phyloP scores from a whole-genome alignment of 2,329 filamentous ascomycete species.

The Fusarium nurragi region DNA sequence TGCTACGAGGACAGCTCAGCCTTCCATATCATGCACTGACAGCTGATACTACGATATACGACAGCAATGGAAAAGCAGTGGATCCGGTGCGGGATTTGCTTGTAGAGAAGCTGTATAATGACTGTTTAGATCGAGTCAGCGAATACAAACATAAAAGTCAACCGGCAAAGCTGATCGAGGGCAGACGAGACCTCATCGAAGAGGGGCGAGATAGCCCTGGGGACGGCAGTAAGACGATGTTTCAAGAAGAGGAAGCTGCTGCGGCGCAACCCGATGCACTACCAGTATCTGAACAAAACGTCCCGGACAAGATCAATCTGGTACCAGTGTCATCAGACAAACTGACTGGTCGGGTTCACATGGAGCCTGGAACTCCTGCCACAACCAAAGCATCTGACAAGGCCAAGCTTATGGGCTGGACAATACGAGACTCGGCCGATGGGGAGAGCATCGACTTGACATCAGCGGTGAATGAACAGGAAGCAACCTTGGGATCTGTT shows the following conservation, averaged over 20 bases:
- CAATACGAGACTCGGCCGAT: slow-evolving; percentile 69
- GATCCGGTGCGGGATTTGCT: slow-evolving; percentile 80
- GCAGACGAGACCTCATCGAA: slow-evolving; percentile 83
- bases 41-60: slow-evolving; percentile 87
- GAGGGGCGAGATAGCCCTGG: slow-evolving; percentile 80
- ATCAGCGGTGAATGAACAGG: slow-evolving; percentile 66
- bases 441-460: slow-evolving; percentile 78
- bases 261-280: slow-evolving; percentile 67
- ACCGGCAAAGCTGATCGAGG: slow-evolving; percentile 77
- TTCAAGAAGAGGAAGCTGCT: slow-evolving; percentile 74
- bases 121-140: slow-evolving; percentile 90
- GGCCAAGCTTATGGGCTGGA: slow-evolving; percentile 84
- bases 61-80: slow-evolving; percentile 80
- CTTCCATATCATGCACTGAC: slow-evolving; percentile 85
- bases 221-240: slow-evolving; percentile 75
- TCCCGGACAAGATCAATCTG: slow-evolving; percentile 63
- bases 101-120: slow-evolving; percentile 93
- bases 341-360: slow-evolving; percentile 76
- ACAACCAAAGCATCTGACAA: slow-evolving; percentile 79
- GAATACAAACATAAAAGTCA: slow-evolving; percentile 85
- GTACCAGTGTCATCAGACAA: slow-evolving; percentile 73
- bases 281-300: slow-evolving; percentile 63
- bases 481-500: slow-evolving; percentile 85
- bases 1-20: slow-evolving; percentile 89
- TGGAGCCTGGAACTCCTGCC: slow-evolving; percentile 73